Conservation (phyloP, 2,329 filamentous ascomycete species). For the Phyllachora maydis region DNA sequence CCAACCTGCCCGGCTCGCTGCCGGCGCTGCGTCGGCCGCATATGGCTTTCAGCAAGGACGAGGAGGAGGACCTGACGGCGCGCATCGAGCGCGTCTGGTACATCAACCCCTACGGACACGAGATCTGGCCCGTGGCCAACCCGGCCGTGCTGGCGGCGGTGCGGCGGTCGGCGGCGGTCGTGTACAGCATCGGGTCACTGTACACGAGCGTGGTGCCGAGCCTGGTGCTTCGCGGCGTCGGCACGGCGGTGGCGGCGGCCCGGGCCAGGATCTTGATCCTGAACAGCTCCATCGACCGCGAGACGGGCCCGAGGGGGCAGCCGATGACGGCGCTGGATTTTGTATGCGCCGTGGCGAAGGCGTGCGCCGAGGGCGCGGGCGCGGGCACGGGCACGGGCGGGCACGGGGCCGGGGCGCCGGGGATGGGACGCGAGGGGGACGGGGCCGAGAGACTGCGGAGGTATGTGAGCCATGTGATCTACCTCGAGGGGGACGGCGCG, state of each 20-base stretch:
- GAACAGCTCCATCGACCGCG: slow-evolving; percentile 68
- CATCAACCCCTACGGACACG: slow-evolving; percentile 96
- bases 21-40: slow-evolving; percentile 63
- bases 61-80: slow-evolving; percentile 54
- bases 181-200: slow-evolving; percentile 87
- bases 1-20: slow-evolving; percentile 62
- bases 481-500: slow-evolving; percentile 50
- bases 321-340: slow-evolving; percentile 66
- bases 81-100: slow-evolving; percentile 80
- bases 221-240: slow-evolving; percentile 57
- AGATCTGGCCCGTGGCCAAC: slow-evolving; percentile 72
- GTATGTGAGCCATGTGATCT: slow-evolving; percentile 72
- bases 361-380: slow-evolving; percentile 46
- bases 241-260: slow-evolving; percentile 30
- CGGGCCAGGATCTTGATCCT: slow-evolving; percentile 64
- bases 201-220: slow-evolving; percentile 81
- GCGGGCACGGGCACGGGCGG: too few species aligned
- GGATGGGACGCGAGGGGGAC: slow-evolving; percentile 9
- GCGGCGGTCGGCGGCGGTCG: slow-evolving; percentile 39
- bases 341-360: slow-evolving; percentile 56
- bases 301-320: slow-evolving; percentile 49
- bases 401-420: too few species aligned
- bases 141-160: slow-evolving; percentile 57
- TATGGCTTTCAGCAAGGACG: slow-evolving; percentile 60
- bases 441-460: slow-evolving; percentile 32